Percentiles rank a stretch among this genome's conserved stretches.
Conservation (phyloP, 371 early-diverging fungal genomes). For the Rhizopus arrhizus region DNA sequence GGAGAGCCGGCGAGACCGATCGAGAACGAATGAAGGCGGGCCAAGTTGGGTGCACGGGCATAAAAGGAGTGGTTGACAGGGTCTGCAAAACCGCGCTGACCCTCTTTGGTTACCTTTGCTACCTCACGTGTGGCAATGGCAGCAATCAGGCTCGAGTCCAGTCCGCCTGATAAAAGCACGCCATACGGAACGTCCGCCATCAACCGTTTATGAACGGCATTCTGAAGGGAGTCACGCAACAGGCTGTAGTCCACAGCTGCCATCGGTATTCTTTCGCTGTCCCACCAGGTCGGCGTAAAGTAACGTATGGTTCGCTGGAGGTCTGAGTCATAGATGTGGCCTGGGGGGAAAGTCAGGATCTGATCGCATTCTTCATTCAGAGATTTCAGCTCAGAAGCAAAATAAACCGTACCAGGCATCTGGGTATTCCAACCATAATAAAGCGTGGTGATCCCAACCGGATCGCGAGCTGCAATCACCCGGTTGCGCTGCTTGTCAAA, state of each 20-base stretch:
- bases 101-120: slow-evolving; percentile 54
- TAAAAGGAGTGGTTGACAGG: neutral
- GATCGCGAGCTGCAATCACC: slow-evolving; percentile 91
- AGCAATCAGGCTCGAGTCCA: slow-evolving; percentile 93
- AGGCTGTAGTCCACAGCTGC: slow-evolving; percentile 63
- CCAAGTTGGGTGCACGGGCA: slow-evolving; percentile 69
- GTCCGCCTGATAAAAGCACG: slow-evolving; percentile 91
- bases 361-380: slow-evolving; percentile 93
- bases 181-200: slow-evolving; percentile 98
- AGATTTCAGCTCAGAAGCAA: slow-evolving; percentile 92
- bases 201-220: slow-evolving; percentile 88
- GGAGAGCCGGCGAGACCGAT: slow-evolving; percentile 92
- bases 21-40: slow-evolving; percentile 92
- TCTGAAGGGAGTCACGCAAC: slow-evolving; percentile 79
- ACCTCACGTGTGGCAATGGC: slow-evolving; percentile 87
- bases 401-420: slow-evolving; percentile 86
- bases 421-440: slow-evolving; percentile 88
- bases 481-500: slow-evolving; percentile 83
- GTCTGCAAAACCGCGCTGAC: neutral
- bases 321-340: slow-evolving; percentile 83
- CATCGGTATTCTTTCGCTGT: slow-evolving; percentile 56
- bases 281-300: slow-evolving; percentile 91
- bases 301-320: slow-evolving; percentile 78
- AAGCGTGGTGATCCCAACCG: slow-evolving; percentile 95
- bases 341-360: slow-evolving; percentile 94